Percentiles rank a stretch among this genome's conserved stretches.
Conservation (phyloP, 2,329 filamentous ascomycete species). For the Atkinsonella hypoxylon region DNA sequence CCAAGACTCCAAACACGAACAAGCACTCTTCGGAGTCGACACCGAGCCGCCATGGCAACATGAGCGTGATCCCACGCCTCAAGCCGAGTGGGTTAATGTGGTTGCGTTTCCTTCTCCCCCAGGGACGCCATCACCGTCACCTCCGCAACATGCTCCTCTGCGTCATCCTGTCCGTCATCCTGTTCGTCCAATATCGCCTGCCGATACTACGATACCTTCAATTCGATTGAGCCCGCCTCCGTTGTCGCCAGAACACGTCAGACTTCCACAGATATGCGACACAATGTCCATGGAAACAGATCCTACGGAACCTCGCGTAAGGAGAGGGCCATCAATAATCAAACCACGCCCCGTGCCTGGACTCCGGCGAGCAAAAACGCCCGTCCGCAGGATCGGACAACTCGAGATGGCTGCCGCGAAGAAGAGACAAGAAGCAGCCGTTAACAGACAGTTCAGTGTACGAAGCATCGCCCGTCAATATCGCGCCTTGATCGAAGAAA, state of each 20-base stretch:
- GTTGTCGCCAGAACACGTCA: neutral
- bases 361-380: slow-evolving; percentile 34
- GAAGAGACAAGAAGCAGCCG: slow-evolving; percentile 10
- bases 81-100: neutral
- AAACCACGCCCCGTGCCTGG: slow-evolving; percentile 1
- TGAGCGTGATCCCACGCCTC: neutral
- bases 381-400: slow-evolving; percentile 37
- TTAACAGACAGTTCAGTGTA: slow-evolving; percentile 27
- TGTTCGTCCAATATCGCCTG: neutral
- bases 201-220: neutral
- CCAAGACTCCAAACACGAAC: neutral
- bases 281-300: slow-evolving; percentile 1
- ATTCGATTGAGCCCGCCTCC: neutral
- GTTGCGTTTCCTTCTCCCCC: neutral
- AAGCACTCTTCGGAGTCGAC: neutral
- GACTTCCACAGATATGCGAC: neutral
- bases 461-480: slow-evolving; percentile 41
- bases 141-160: neutral
- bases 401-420: slow-evolving; percentile 25
- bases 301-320: neutral
- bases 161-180: neutral
- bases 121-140: neutral
- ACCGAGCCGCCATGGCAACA: neutral
- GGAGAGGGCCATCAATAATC: slow-evolving; percentile 3
- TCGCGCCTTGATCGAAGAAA: slow-evolving; percentile 29